phyloP scores from a whole-genome alignment of 106 monocot species.

The Allium cepa region DNA sequence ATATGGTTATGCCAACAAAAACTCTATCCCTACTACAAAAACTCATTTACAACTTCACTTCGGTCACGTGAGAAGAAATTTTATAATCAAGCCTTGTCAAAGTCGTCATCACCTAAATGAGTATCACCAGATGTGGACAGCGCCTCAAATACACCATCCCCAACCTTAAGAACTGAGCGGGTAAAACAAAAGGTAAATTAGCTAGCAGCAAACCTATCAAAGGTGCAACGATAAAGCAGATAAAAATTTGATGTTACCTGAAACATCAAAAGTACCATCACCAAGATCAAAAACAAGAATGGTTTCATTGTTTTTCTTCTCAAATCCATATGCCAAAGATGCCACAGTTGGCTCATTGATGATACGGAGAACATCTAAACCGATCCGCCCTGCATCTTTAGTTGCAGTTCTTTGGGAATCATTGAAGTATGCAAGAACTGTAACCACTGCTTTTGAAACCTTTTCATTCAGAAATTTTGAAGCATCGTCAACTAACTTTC shows the following conservation, averaged over 20 bases:
- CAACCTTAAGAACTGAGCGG: slow-evolving; percentile 46
- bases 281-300: slow-evolving; percentile 62
- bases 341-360: slow-evolving; percentile 57
- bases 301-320: slow-evolving; percentile 90
- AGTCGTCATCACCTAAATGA: slow-evolving; percentile 52
- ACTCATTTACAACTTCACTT: too few species aligned
- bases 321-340: slow-evolving; percentile 77
- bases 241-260: slow-evolving; percentile 31
- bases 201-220: too few species aligned
- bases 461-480: slow-evolving; percentile 79
- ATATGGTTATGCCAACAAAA: too few species aligned
- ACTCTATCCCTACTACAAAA: too few species aligned
- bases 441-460: slow-evolving; percentile 85
- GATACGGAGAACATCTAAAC: slow-evolving; percentile 54
- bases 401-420: slow-evolving; percentile 58
- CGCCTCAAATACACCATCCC: slow-evolving; percentile 57
- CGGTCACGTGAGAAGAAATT: not conserved
- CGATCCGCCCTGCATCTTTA: slow-evolving; percentile 57
- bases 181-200: too few species aligned
- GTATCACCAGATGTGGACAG: slow-evolving; percentile 53
- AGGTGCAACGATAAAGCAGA: too few species aligned
- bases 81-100: slow-evolving; percentile 36
- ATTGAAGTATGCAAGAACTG: slow-evolving; percentile 19
- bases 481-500: not conserved
- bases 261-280: slow-evolving; percentile 70